Conservation (phyloP, 805 yeast genomes). For the Cyberlindnera mycetangii region DNA sequence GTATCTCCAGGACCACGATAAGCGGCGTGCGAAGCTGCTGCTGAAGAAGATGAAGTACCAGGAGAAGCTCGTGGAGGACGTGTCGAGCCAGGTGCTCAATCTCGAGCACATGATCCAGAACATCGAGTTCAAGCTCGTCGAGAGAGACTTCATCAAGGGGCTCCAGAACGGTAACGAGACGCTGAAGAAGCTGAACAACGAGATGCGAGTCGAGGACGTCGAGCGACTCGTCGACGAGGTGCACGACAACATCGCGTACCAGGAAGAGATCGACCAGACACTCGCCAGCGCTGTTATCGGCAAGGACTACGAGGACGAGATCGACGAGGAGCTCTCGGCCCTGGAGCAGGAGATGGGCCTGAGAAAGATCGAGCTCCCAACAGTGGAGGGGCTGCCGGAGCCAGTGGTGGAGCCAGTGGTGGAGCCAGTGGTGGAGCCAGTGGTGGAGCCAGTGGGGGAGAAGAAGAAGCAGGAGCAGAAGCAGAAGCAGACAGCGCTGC, state of each 20-base stretch:
- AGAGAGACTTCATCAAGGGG: slow-evolving; percentile 79
- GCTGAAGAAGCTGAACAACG: slow-evolving; percentile 70
- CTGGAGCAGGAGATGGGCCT: slow-evolving; percentile 34
- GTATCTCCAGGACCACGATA: slow-evolving; percentile 29
- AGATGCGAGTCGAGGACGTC: slow-evolving; percentile 74
- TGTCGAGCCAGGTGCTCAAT: slow-evolving; percentile 74
- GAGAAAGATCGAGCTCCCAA: slow-evolving; percentile 19
- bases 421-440: slow-evolving; percentile 14
- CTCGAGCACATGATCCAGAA: slow-evolving; percentile 75
- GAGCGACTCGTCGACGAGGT: slow-evolving; percentile 81
- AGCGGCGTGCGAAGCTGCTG: slow-evolving; percentile 60
- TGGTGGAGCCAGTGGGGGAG: slow-evolving; percentile 10
- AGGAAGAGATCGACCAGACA: slow-evolving; percentile 63
- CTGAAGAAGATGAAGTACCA: slow-evolving; percentile 81
- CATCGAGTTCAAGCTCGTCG: slow-evolving; percentile 87
- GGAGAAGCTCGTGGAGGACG: slow-evolving; percentile 61
- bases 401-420: slow-evolving; percentile 15
- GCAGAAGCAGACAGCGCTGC: slow-evolving; percentile 20
- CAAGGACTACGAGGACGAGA: slow-evolving; percentile 48
- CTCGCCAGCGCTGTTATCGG: slow-evolving; percentile 38
- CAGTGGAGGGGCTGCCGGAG: slow-evolving; percentile 20
- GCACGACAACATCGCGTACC: slow-evolving; percentile 77
- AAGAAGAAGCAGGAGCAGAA: slow-evolving; percentile 18
- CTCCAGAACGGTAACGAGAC: slow-evolving; percentile 77
- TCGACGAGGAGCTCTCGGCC: slow-evolving; percentile 58